Base-by-base conservation (phyloP, 768 basidiomycete species). In the Lyophyllum decastes region DNA sequence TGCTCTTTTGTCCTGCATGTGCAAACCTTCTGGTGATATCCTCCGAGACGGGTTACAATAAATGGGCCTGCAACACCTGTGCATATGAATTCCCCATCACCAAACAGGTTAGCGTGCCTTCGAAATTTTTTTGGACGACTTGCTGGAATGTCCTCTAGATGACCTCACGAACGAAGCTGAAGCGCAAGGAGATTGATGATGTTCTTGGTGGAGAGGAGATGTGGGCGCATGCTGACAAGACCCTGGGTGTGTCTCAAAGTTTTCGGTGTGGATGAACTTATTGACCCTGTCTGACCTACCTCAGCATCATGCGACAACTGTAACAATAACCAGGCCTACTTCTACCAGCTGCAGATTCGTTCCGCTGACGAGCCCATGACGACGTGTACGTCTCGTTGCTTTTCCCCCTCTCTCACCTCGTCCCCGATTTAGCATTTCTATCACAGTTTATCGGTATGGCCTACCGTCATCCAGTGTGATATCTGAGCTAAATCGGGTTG, bases 1-100 rank as follows among this genome's bases (percentile, higher is more conserved):
- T 96, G 93, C 79, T 95, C 34, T 96, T 96, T 79, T 98, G 96
- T 70, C 96, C 96, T 27, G 92, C 89, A 52, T 98, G 96, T 67
- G 86, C 92, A 26, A 98, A 98, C 72, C 79, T 93, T 44, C 83
- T 95, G 16, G 81, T 89, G 45, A 87, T 93, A 49, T 90, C 88
- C 4, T 77, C 83, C 6, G 89, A 90, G 59, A 87, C 87, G 0
- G 88, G 90, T 1, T 87, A 86, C 70, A 91, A 96, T 76, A 94
- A 94, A 78, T 96, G 93, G 90, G 88, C 88, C 0, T 98, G 95
- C 69, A 91, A 92, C 64, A 87, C 90, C 1, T 98, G 97, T 69
- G 88, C 97, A 2, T 99, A 98, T 69, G 93, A 98, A 67, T 98
- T 95, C 68, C 91, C 92, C 0, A 93, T 96, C 64, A 82, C 85